Conservation (phyloP, 2,329 filamentous ascomycete species). For the Trichoderma brevicompactum region DNA sequence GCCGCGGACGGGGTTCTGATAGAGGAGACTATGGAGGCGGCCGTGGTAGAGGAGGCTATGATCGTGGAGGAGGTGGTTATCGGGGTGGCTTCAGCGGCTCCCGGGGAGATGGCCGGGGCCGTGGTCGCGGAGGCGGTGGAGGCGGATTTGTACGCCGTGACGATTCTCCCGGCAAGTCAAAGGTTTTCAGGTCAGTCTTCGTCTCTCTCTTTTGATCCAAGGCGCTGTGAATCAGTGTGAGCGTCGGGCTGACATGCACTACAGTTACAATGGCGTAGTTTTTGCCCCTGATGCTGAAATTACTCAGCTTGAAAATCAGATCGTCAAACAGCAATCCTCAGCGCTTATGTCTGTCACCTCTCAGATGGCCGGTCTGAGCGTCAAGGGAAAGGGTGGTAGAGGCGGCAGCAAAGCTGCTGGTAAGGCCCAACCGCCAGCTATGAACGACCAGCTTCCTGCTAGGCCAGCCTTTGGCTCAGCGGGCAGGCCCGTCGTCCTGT, state of each 20-base stretch:
- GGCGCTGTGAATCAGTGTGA: not conserved
- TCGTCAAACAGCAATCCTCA: slow-evolving; percentile 41
- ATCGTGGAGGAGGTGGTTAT: slow-evolving; percentile 29
- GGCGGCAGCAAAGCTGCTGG: slow-evolving; percentile 8
- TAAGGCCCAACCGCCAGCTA: slow-evolving; percentile 24
- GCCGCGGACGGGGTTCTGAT: slow-evolving; percentile 30
- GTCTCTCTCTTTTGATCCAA: not conserved
- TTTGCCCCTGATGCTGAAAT: slow-evolving; percentile 37
- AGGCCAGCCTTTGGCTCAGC: slow-evolving; percentile 55
- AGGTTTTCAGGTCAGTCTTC: slow-evolving; percentile 31
- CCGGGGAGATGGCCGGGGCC: slow-evolving; percentile 33
- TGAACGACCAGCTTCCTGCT: slow-evolving; percentile 45
- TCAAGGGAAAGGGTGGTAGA: slow-evolving; percentile 33
- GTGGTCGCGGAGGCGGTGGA: slow-evolving; percentile 33
- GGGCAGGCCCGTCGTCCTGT: slow-evolving; percentile 51
- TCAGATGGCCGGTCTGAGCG: slow-evolving; percentile 44
- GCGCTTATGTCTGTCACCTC: slow-evolving; percentile 42
- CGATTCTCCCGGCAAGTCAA: slow-evolving; percentile 34
- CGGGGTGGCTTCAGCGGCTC: slow-evolving; percentile 32
- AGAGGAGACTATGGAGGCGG: slow-evolving; percentile 28
- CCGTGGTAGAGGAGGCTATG: slow-evolving; percentile 28
- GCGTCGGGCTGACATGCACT: slow-evolving; percentile 9
- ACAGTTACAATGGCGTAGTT: slow-evolving; percentile 35
- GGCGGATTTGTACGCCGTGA: slow-evolving; percentile 35
- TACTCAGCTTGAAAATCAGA: slow-evolving; percentile 47